phyloP scores from a whole-genome alignment of 192 early-diverging fungal species.

The Chytriomyces sp. region DNA sequence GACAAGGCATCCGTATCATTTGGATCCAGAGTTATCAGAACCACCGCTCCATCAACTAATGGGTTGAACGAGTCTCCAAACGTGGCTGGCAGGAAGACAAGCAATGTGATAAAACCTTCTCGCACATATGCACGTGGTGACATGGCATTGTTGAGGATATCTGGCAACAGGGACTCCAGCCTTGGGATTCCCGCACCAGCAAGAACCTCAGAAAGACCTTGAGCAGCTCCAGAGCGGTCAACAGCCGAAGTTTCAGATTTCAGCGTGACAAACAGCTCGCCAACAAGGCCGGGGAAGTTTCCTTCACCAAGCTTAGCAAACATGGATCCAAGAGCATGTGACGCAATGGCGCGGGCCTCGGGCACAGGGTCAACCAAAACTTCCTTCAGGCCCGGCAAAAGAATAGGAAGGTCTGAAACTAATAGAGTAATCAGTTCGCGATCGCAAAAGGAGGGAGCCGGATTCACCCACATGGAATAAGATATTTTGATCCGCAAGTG shows the following conservation, averaged over 20 bases:
- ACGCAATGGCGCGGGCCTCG: conserved; percentile 89
- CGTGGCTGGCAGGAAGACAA: conserved; percentile 95
- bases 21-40: background rate
- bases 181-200: conserved; percentile 85
- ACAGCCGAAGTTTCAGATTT: conserved; percentile 90
- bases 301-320: conserved; percentile 91
- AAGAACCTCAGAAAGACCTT: conserved; percentile 93
- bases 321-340: conserved; percentile 90
- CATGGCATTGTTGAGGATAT: conserved; percentile 81
- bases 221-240: conserved; percentile 94
- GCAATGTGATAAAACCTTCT: conserved; percentile 95
- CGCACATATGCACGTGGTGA: conserved; percentile 80
- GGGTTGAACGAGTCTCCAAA: conserved; percentile 90
- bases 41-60: conserved; percentile 41
- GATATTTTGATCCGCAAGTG: conserved; percentile 88
- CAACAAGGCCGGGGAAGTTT: conserved; percentile 90
- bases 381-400: conserved; percentile 88
- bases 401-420: conserved; percentile 67
- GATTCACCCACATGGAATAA: conserved; percentile 65
- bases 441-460: background rate
- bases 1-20: background rate
- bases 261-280: conserved; percentile 83
- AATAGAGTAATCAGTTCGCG: background rate
- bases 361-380: conserved; percentile 96
- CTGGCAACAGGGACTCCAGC: conserved; percentile 87